Conservation (phyloP, 202 grass and related monocot species). For the Panicum hallii region DNA sequence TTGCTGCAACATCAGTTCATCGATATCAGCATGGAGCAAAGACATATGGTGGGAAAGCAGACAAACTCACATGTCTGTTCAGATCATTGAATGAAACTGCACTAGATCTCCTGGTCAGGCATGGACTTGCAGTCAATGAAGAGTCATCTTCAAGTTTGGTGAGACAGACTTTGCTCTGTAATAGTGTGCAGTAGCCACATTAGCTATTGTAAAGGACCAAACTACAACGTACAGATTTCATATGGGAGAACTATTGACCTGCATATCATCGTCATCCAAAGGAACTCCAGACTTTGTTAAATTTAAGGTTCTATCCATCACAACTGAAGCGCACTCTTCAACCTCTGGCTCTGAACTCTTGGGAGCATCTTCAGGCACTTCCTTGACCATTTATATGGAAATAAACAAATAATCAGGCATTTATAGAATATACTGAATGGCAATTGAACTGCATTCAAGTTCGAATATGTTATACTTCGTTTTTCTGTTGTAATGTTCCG, state of each 20-base stretch:
- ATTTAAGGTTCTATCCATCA: constrained; percentile 34
- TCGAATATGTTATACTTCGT: constrained; percentile 52
- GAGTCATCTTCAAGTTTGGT: constrained; percentile 18
- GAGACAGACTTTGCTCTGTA: constrained; percentile 47
- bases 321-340: constrained; percentile 34
- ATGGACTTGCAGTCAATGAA: constrained; percentile 22
- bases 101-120: constrained; percentile 15
- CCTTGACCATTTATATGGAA: constrained; percentile 69
- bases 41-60: constrained; percentile 19
- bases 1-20: constrained; percentile 56
- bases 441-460: constrained; percentile 25
- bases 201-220: constrained; percentile 22
- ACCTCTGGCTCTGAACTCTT: constrained; percentile 36
- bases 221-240: constrained; percentile 22
- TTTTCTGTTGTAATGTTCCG: constrained; percentile 42
- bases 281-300: constrained; percentile 43
- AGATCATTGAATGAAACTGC: constrained; percentile 29
- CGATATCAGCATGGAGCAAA: constrained; percentile 29
- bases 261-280: constrained; percentile 48
- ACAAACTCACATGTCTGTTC: constrained; percentile 53
- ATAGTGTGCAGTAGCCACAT: constrained; percentile 26
- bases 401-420: constrained; percentile 42
- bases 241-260: constrained; percentile 37
- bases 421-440: constrained; percentile 20
- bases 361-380: constrained; percentile 60